These are phyloP conservation scores for Maudiozyma turicensis DNA, from an alignment of 805 yeast genomes.

Conservation along the genomic window DNA sequence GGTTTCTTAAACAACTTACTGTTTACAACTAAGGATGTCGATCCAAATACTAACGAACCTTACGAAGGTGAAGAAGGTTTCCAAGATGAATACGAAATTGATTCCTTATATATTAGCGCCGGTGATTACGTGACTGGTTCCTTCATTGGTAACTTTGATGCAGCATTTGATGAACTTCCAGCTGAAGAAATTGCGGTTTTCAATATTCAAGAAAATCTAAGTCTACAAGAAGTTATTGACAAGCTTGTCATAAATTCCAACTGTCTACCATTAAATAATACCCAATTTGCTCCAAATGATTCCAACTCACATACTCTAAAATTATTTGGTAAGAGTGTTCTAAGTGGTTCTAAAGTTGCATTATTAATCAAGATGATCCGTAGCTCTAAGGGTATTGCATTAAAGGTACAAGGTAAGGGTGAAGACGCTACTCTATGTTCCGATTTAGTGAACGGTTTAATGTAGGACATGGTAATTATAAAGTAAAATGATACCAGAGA, in stretches of 20 bases:
- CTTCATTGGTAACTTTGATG: constrained; percentile 65
- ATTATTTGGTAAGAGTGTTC: constrained; percentile 64
- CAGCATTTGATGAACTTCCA: constrained; percentile 62
- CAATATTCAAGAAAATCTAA: constrained; percentile 42
- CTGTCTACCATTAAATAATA: constrained; percentile 65
- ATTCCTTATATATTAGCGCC: constrained; percentile 55
- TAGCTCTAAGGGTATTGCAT: constrained; percentile 38
- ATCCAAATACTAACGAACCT: constrained; percentile 58
- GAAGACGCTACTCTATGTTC: constrained; percentile 33
- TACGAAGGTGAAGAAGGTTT: constrained; percentile 71
- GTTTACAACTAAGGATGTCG: constrained; percentile 71
- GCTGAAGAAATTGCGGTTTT: constrained; percentile 56
- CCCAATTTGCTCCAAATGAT: constrained; percentile 52
- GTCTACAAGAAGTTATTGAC: constrained; percentile 47
- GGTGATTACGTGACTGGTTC: constrained; percentile 80
- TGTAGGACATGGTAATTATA: constrained; percentile 7
- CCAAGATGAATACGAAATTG: constrained; percentile 89
- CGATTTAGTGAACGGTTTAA: constrained; percentile 23
- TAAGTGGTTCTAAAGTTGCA: constrained; percentile 33
- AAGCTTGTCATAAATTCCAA: constrained; percentile 45
- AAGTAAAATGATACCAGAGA: background rate
- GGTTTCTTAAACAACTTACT: constrained; percentile 58
- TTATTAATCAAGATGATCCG: constrained; percentile 48
- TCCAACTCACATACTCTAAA: constrained; percentile 59
- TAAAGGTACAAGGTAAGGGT: constrained; percentile 52